Base-by-base conservation (phyloP, 1,139 yeast species). In the Taphrina flavorubra region DNA sequence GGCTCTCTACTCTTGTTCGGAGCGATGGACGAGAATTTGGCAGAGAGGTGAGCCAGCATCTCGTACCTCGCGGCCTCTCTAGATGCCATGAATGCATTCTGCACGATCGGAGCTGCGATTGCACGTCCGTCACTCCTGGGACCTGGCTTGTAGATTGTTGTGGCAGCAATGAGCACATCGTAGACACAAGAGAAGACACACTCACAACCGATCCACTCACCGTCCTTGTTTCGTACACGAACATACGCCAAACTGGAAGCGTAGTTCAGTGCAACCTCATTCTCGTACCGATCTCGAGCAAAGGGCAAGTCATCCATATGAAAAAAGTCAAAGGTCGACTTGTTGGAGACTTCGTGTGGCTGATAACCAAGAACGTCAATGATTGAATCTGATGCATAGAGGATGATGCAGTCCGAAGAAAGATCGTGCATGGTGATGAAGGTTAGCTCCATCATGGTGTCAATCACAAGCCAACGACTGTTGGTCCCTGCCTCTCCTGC, bases 381-480 rank as follows among this genome's bases (percentile, higher is more conserved):
- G 58, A 70, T 36, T 16, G 70, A 70, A 46, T 53, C 69, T n/a
- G 72, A 71, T n/a, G 69, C 72, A 18, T 57, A 71, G 16, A 70
- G 67, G 36, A 69, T 46, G 10, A 37, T 47, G 37, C 59, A 63
- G 11, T 68, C 55, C 16, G 58, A 37, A 5, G 71, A 47, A 20
- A 68, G 63, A 57, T 68, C 70, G 47, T 65, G 70, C 57, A 71
- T 57, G 6, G 70, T 34, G 59, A 69, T 68, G 57, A 70, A 70
- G 37, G 71, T 60, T 31, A 62, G 36, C 11, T 62, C 59, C 66
- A 62, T 62, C 34, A 53, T 53, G 40, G 13, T n/a, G 1, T 14
- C 47, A n/a, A n/a, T 7, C 37, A 18, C 37, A 31, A n/a, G 18
- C 42, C 39, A 34, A 44, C 47, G 8, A 44, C 8, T 7, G n/a